Evolutionary conservation across 495 filamentous ascomycete genomes (phyloP), one percentile per base, ranked within the genome.

Genomic region (Jackrogersella minutella): DNA sequence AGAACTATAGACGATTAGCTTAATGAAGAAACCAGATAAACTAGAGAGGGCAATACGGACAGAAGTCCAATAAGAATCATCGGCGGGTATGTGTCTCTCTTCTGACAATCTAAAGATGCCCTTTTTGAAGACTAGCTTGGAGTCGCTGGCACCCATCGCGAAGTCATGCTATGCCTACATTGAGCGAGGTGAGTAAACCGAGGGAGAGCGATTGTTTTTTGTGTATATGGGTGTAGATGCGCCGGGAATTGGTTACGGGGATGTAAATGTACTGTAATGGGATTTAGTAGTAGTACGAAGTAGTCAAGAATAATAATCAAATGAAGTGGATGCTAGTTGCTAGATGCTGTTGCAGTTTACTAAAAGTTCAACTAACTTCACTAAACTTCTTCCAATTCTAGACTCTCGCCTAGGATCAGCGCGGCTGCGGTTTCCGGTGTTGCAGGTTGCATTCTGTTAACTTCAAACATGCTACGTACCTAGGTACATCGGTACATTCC

Each of bases 111-210:
- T 88, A 82, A 99, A 99, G 82, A 99, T 97, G 76, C 93, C 95
- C 78, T 97, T 91, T 79, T 98, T 99, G 87, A 99, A 98, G 71
- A 93, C 91, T 71, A 97, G 89, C 87, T 99, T 99, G 66, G 94
- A 97, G 82, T 99, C 96, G 77, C 95, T 97, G 73, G 95, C 95
- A 76, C 95, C 95, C 95, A 99, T 99, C 24, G 67, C 62, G 59
- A 58, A 58, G 58, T 68, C 66, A 68, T 67, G 66, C 53, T 63
- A 70, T 70, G 56, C 55, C 69, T 72, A 70, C 64, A 64, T 69
- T 26, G 61, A 59, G 41, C 66, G 50, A 59, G 49, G 64, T 44
- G 33, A 56, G 22, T 17, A 16, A 40, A 62, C 22, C 26, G 55
- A 46, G 16, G 34, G 33, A 34, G 36, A 52, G 39, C 39, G 16